These are phyloP conservation scores for Cercospora brassicicola DNA, from an alignment of 2,329 filamentous ascomycete genomes.

Conservation along the genomic window DNA sequence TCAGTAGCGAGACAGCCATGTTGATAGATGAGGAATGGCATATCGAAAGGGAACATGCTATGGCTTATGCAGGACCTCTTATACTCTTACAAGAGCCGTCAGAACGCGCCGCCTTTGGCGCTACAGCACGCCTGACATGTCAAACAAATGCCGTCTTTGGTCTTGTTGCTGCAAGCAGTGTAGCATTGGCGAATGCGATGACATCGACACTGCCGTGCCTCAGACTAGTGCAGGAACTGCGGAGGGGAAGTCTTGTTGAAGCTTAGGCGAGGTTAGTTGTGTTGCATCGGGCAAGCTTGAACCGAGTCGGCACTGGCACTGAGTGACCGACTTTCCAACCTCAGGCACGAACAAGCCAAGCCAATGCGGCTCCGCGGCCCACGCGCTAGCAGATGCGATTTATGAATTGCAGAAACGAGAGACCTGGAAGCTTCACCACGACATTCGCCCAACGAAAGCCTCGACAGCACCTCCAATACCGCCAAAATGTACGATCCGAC, in stretches of 20 bases:
- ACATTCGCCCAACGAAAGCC: slow-evolving; percentile 11
- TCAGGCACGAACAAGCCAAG: background rate
- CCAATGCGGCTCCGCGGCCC: slow-evolving; percentile 8
- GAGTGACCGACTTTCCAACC: background rate
- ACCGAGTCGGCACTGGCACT: background rate
- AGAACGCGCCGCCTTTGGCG: background rate
- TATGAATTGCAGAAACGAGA: slow-evolving; percentile 4
- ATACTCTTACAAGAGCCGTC: background rate
- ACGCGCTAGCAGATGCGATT: slow-evolving; percentile 14
- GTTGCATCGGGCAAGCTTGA: background rate
- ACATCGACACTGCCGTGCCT: background rate
- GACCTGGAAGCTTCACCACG: slow-evolving; percentile 6
- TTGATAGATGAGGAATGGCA: background rate
- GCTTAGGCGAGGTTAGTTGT: slow-evolving; percentile 7
- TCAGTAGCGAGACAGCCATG: background rate
- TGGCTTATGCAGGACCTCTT: background rate
- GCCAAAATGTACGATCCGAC: slow-evolving; percentile 46
- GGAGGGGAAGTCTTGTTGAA: slow-evolving; percentile 11
- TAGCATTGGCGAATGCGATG: background rate
- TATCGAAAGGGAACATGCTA: background rate
- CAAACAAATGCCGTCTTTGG: background rate
- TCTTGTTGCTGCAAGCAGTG: background rate
- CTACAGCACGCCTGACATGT: background rate
- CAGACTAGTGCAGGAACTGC: slow-evolving; percentile 5
- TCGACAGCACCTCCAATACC: slow-evolving; percentile 33